Evolutionary conservation across 1,284 basidiomycete species (phyloP).

Genomic region (Ustilago crameri): DNA sequence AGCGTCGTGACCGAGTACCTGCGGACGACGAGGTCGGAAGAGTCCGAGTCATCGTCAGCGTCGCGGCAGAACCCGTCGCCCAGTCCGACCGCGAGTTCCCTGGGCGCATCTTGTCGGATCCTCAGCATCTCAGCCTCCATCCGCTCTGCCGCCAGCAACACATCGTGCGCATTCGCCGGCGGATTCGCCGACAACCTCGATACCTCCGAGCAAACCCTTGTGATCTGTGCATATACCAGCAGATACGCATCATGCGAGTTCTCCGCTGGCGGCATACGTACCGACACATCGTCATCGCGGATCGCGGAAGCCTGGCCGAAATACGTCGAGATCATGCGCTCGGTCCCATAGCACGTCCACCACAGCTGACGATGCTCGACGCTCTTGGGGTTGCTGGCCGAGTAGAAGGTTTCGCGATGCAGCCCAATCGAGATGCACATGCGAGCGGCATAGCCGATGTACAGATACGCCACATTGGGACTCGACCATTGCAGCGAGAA

Average conservation of each 20-base stretch:
- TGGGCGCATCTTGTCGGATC: conserved; percentile 43
- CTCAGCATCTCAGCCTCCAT: conserved; percentile 44
- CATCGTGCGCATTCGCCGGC: conserved; percentile 42
- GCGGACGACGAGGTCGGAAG: conserved; percentile 43
- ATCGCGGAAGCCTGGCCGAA: conserved; percentile 45
- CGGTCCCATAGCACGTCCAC: conserved; percentile 51
- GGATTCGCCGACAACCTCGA: conserved; percentile 40
- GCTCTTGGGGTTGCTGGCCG: conserved; percentile 30
- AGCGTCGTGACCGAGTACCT: conserved; percentile 40
- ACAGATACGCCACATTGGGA: conserved; percentile 52
- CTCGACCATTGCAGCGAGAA: conserved; percentile 49
- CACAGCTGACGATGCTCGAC: conserved; percentile 40
- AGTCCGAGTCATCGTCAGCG: conserved; percentile 40
- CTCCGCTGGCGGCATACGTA: conserved; percentile 31
- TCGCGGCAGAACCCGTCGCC: conserved; percentile 29
- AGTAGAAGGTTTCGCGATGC: conserved; percentile 47
- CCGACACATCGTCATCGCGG: conserved; percentile 47
- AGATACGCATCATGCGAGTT: conserved; percentile 45
- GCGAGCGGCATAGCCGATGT: conserved; percentile 46
- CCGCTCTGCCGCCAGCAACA: conserved; percentile 33
- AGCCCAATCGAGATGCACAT: conserved; percentile 54
- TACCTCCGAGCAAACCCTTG: conserved; percentile 40
- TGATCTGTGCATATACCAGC: conserved; percentile 36
- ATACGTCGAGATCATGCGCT: conserved; percentile 47
- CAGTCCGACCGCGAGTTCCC: conserved; percentile 27